Percentiles rank a stretch among this genome's conserved stretches.
Evolutionary conservation across 139 green algal genomes (phyloP).

Genomic region (Chlamydomonas sphaeroides): DNA sequence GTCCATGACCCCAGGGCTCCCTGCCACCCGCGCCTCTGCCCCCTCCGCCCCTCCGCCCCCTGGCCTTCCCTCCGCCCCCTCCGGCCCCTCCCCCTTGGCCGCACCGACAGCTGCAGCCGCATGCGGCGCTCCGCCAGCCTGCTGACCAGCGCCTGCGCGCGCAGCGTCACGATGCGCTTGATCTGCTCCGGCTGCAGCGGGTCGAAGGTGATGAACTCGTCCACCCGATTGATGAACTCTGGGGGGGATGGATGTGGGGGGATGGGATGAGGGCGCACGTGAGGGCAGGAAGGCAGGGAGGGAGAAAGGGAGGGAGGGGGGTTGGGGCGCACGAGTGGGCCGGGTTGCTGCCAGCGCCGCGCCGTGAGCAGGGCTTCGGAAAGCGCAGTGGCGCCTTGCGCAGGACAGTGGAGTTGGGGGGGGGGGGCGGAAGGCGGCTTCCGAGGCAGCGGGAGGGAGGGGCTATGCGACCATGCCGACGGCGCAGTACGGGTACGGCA

Average conservation of each 20-base stretch:
- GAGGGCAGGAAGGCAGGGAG: background rate
- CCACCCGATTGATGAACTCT: conserved; percentile 97
- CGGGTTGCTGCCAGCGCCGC: too few relatives aligned
- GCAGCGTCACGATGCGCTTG: conserved; percentile 84
- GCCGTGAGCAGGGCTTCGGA: too few relatives aligned
- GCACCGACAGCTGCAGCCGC: conserved; percentile 66
- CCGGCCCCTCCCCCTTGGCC: background rate
- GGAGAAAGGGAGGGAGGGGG: background rate
- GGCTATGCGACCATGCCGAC: too few relatives aligned
- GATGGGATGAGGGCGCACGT: conserved; percentile 35
- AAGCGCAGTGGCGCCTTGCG: too few relatives aligned
- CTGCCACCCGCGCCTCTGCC: background rate
- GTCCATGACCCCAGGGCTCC: too few relatives aligned
- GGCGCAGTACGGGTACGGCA: too few relatives aligned
- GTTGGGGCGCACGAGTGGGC: too few relatives aligned
- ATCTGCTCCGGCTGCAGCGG: conserved; percentile 86
- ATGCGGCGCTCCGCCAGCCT: conserved; percentile 93
- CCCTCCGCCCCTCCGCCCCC: background rate
- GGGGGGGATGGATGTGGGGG: conserved; percentile 76
- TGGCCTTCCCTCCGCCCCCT: background rate
- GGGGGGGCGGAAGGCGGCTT: too few relatives aligned
- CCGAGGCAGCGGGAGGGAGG: too few relatives aligned
- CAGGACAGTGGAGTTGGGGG: too few relatives aligned
- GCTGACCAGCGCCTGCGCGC: conserved; percentile 53
- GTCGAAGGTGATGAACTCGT: conserved; percentile 99